Percentiles rank a stretch among this genome's conserved stretches.
These are phyloP conservation scores for barrel medic (Medicago truncatula) DNA, from an alignment of 306 rosid genomes.

Conservation along the genomic window DNA sequence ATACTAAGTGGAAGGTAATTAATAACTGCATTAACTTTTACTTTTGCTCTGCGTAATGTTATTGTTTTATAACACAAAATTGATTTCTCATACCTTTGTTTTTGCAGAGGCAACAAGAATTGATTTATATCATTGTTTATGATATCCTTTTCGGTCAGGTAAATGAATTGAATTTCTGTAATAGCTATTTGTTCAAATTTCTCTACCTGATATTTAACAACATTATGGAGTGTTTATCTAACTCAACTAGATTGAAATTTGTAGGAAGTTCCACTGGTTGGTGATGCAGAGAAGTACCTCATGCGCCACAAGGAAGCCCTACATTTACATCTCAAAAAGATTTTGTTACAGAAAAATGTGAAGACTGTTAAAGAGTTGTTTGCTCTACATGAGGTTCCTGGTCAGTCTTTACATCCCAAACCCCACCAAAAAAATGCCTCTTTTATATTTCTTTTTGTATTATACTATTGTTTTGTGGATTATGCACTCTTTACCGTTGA, in stretches of 20 bases:
- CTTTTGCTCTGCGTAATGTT: neutral
- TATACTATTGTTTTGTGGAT: neutral
- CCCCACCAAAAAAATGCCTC: neutral
- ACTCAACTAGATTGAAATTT: slow-evolving; percentile 28
- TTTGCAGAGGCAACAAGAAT: slow-evolving; percentile 74
- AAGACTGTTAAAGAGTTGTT: slow-evolving; percentile 65
- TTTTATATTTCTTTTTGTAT: neutral
- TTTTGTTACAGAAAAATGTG: slow-evolving; percentile 63
- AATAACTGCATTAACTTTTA: neutral
- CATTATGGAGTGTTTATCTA: slow-evolving; percentile 16
- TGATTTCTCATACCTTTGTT: neutral
- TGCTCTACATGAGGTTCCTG: slow-evolving; percentile 59
- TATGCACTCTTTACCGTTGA: neutral
- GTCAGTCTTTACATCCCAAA: slow-evolving; percentile 46
- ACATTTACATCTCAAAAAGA: slow-evolving; percentile 54
- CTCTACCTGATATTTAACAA: neutral
- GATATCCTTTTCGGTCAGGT: slow-evolving; percentile 94
- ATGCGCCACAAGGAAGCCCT: slow-evolving; percentile 60
- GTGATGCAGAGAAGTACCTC: slow-evolving; percentile 85
- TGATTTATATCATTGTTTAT: slow-evolving; percentile 72
- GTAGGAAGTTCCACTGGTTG: slow-evolving; percentile 63
- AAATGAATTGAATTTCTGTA: slow-evolving; percentile 17
- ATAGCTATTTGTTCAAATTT: too few relatives aligned
- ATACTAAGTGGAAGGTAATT: slow-evolving; percentile 84
- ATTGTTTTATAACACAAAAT: neutral